Evolutionary conservation across 2,329 filamentous ascomycete genomes (phyloP), one percentile per base, ranked within the genome.

Genomic region (Xylogone sp.): DNA sequence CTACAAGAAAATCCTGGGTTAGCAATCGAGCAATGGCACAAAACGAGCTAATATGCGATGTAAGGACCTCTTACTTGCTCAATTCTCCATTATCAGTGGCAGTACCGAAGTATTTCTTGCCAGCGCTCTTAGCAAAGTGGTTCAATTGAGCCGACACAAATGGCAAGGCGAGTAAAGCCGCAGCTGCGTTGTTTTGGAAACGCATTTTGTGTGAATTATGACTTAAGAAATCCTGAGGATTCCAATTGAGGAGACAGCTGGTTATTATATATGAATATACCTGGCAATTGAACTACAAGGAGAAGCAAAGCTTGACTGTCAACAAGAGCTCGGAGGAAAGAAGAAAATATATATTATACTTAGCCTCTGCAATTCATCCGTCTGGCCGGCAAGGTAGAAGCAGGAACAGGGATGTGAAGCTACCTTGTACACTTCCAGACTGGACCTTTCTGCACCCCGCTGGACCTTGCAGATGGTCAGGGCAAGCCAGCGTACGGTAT

Each of bases 11-110:
- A 39, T 7, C 10, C 10, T 39, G 8, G 34, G 34, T 39, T 39
- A 39, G 34, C 4, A 39, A 7, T 18, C n/a, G n/a, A 39, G n/a
- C n/a, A n/a, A n/a, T 18, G 8, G 4, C 10, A 39, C 5, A 39
- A 16, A 39, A 16, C 34, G n/a, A 39, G 8, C 34, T 9, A 39
- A 9, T 39, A 16, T 39, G 12, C 4, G n/a, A 18, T 39, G 34
- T 16, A 10, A 27, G 24, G n/a, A n/a, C 24, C 10, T 16, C 34
- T 39, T 39, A 39, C 34, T 87, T 79, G 43, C 68, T 71, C 31
- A 81, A 64, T 56, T 80, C 76, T 2, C 65, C 63, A 2, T 76
- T 77, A 63, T 87, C 81, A 42, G 82, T 81, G 1, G 84, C 83
- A 1, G 81, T 80, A 42, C 79, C 67, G 39, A 82, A 80, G 57